A percentile compares a stretch with the other conserved stretches of the same genome.
Conservation (phyloP, 1,284 basidiomycete species). For the Apiotrichum veenhuisii region DNA sequence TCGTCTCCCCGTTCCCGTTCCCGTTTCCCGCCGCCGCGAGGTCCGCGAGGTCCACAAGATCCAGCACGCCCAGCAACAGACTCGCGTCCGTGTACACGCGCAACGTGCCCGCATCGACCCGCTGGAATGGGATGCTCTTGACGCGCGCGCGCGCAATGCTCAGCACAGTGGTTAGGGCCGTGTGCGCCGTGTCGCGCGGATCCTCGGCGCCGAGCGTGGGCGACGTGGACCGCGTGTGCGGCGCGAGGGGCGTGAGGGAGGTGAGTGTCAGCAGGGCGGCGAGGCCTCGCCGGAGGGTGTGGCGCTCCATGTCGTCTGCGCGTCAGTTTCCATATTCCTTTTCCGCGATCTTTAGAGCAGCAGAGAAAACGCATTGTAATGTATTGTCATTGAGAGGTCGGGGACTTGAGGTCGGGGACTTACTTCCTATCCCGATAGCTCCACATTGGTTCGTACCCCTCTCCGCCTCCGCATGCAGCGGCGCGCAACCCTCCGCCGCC, state of each 20-base stretch:
- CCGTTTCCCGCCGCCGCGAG: not conserved
- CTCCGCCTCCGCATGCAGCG: too few relatives aligned
- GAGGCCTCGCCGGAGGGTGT: too few relatives aligned
- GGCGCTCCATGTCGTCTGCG: too few relatives aligned
- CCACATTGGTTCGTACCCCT: too few relatives aligned
- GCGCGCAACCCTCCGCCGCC: too few relatives aligned
- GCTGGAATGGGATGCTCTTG: conserved; percentile 46
- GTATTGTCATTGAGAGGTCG: too few relatives aligned
- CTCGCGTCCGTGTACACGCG: conserved; percentile 52
- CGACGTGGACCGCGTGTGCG: not conserved
- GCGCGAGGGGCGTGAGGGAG: not conserved
- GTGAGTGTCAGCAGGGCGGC: too few relatives aligned
- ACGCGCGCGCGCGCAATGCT: conserved; percentile 50
- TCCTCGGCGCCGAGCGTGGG: not conserved
- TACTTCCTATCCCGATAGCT: too few relatives aligned
- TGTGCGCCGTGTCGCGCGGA: not conserved
- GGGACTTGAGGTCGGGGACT: too few relatives aligned
- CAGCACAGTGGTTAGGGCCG: conserved; percentile 31
- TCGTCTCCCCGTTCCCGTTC: not conserved
- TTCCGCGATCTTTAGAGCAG: too few relatives aligned
- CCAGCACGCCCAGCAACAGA: conserved; percentile 30
- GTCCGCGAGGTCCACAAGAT: conserved; percentile 4
- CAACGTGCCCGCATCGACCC: conserved; percentile 48
- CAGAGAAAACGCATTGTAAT: too few relatives aligned
- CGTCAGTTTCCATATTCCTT: too few relatives aligned